Conservation (phyloP, 1,284 basidiomycete species). For the Schizophyllum amplum region DNA sequence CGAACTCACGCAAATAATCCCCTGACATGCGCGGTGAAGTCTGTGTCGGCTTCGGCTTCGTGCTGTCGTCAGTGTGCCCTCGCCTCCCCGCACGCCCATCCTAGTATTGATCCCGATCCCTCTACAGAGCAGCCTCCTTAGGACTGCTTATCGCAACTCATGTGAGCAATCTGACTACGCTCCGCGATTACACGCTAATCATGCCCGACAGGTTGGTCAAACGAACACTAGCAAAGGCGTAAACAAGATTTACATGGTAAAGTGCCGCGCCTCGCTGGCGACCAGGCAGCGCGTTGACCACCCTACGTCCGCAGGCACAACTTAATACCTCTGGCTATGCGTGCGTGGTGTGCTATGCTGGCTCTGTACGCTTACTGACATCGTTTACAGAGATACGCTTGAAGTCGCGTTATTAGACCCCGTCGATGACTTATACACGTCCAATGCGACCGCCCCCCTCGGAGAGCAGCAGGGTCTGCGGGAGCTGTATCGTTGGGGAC, state of each 20-base stretch:
- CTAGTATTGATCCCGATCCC: conserved; percentile 33
- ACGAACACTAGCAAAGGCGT: conserved; percentile 69
- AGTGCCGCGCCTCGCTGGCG: conserved; percentile 12
- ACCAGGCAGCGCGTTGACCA: background rate
- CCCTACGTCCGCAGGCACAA: conserved; percentile 37
- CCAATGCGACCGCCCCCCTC: conserved; percentile 57
- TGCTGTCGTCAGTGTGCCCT: conserved; percentile 51
- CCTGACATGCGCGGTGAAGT: conserved; percentile 56
- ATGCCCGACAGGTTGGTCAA: conserved; percentile 58
- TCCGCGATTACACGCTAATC: conserved; percentile 18
- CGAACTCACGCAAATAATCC: background rate
- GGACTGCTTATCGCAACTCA: conserved; percentile 16
- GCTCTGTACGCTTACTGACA: conserved; percentile 8
- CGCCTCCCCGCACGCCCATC: conserved; percentile 1
- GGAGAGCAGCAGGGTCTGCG: conserved; percentile 50
- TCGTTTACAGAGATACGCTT: conserved; percentile 39
- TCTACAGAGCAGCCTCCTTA: conserved; percentile 14
- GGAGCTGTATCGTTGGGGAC: conserved; percentile 64
- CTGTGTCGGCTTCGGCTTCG: conserved; percentile 57
- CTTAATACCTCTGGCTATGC: conserved; percentile 64
- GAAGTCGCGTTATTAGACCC: conserved; percentile 45
- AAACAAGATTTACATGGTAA: conserved; percentile 63
- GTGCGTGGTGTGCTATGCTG: conserved; percentile 29
- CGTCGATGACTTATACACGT: conserved; percentile 59
- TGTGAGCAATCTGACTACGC: background rate